These are phyloP conservation scores for Beauveria pseudobassiana DNA, from an alignment of 2,329 filamentous ascomycete species.

Conservation along the genomic window DNA sequence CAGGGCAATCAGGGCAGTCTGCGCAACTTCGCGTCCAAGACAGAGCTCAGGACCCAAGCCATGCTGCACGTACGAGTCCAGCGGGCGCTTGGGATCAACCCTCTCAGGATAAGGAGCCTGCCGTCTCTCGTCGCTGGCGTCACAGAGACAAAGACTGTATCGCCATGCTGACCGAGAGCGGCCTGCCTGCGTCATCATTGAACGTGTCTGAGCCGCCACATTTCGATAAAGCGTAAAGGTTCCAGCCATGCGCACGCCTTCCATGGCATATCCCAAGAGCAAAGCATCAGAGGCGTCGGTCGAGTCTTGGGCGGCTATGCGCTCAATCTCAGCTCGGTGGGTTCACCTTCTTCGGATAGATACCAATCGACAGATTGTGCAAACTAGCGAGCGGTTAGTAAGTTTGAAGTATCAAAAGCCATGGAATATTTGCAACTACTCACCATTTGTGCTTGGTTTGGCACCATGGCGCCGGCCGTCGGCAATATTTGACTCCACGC, in stretches of 20 bases:
- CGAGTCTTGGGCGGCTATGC: conserved; percentile 47
- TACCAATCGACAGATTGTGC: conserved; percentile 7
- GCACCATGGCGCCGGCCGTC: conserved; percentile 57
- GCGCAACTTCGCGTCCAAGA: conserved; percentile 52
- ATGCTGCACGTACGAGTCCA: conserved; percentile 58
- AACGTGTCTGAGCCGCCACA: conserved; percentile 39
- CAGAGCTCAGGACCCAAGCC: conserved; percentile 55
- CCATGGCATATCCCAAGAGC: conserved; percentile 63
- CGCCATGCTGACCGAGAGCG: conserved; percentile 46
- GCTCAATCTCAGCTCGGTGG: conserved; percentile 55
- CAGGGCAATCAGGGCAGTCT: conserved; percentile 58
- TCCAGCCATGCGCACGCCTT: conserved; percentile 62
- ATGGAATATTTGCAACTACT: conserved; percentile 19
- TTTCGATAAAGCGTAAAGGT: conserved; percentile 55
- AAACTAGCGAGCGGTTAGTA: not conserved
- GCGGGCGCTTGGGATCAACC: conserved; percentile 55
- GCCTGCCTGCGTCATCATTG: conserved; percentile 42
- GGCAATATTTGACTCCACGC: conserved; percentile 66
- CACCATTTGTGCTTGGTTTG: conserved; percentile 62
- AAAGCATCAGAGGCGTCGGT: conserved; percentile 52
- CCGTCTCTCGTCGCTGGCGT: conserved; percentile 49
- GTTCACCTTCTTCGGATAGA: conserved; percentile 26
- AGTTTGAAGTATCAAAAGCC: not conserved
- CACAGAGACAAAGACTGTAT: conserved; percentile 58
- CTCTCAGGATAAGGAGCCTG: conserved; percentile 50